Evolutionary conservation across 169 alveolate species (phyloP), one percentile per base, ranked within the genome.

Genomic region (Plasmodium blacklocki): DNA sequence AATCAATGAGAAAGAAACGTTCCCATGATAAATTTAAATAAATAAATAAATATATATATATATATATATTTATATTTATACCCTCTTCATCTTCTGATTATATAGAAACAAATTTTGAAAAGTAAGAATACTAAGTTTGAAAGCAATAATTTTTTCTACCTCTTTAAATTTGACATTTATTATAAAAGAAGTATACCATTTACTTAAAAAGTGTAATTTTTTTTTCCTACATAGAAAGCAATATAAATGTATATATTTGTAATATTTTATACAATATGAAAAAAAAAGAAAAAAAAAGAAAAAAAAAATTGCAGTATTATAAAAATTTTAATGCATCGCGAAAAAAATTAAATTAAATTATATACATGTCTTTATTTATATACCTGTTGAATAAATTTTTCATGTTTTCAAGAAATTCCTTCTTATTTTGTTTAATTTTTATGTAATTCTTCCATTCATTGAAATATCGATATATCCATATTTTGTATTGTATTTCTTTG

Each of bases 171-270:
- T 68, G 14, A 76, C 15, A 19, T 63, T 76, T 70, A 47, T 66
- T 23, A 64, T 26, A 58, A 76, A 76, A 1, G 43, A n/a, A 14
- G 89, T 76, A 43, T 76, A 76, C 89, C 89, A 76, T 11, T 76
- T 76, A 32, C 89, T 76, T 15, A 76, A 39, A 11, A 76, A 6
- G 9, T 23, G 23, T 21, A 76, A 15, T 21, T 76, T 76, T 59
- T 64, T 76, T 70, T 76, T 76, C 71, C 89, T 76, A 45, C 7
- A 43, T n/a, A 29, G 29, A 19, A 23, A 18, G 71, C 19, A 54
- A 54, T n/a, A 54, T 54, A 54, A 11, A 54, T 4, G 11, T 14
- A 18, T 54, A 39, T 39, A 29, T 29, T 29, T 29, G 6, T 29
- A 29, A 29, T 29, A 39, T 39, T 39, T 18, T 14, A 15, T 12